A percentile compares a stretch with the other conserved stretches of the same genome.
Conservation (phyloP, 2,329 filamentous ascomycete species). For the Colletotrichum filicis region DNA sequence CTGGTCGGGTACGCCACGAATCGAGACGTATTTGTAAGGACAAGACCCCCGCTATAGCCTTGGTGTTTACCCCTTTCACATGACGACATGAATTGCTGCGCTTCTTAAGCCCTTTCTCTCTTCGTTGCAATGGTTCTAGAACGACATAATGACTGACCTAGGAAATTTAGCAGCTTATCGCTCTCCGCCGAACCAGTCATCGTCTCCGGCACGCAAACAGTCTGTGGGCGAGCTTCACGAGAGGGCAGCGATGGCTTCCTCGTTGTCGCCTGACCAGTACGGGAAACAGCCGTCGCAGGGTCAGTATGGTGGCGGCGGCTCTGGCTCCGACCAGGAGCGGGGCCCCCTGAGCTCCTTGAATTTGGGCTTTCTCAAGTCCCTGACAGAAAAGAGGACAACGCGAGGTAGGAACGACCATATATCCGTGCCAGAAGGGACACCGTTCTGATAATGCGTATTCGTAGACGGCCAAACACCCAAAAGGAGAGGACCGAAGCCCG, state of each 20-base stretch:
- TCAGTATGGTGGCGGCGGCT: conserved; percentile 36
- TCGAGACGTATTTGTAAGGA: conserved; percentile 22
- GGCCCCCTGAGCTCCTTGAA: conserved; percentile 59
- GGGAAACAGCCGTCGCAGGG: conserved; percentile 40
- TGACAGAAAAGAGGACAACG: conserved; percentile 80
- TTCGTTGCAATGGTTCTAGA: neutral
- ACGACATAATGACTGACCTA: conserved; percentile 47
- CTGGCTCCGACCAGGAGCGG: conserved; percentile 45
- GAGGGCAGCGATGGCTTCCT: conserved; percentile 56
- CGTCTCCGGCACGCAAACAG: conserved; percentile 44
- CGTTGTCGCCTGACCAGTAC: conserved; percentile 54
- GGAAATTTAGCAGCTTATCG: conserved; percentile 48
- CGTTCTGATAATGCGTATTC: neutral
- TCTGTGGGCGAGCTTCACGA: conserved; percentile 47
- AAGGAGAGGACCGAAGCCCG: conserved; percentile 92
- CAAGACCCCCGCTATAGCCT: neutral
- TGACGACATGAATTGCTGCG: conserved; percentile 13
- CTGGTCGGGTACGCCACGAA: conserved; percentile 1
- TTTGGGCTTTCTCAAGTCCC: conserved; percentile 72
- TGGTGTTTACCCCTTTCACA: neutral
- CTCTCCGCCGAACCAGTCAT: conserved; percentile 48
- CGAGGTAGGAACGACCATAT: conserved; percentile 64
- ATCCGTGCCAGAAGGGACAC: neutral
- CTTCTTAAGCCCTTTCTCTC: neutral
- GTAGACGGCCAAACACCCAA: conserved; percentile 88